Evolutionary conservation across 2,329 filamentous ascomycete species (phyloP).

Genomic region (Emmonsiellopsis sp.): DNA sequence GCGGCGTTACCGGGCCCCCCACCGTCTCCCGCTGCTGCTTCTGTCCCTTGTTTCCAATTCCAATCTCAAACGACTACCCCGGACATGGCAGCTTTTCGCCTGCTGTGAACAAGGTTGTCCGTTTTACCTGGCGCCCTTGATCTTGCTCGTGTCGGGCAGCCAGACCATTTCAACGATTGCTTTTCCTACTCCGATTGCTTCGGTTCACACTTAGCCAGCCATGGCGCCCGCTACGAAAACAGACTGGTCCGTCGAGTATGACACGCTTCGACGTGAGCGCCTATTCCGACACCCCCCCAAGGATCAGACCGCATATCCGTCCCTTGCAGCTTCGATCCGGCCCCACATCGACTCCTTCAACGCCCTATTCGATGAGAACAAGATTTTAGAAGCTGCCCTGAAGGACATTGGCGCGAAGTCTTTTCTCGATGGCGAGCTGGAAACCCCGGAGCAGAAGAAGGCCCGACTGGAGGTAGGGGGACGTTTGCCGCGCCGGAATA

Average conservation of each 20-base stretch:
- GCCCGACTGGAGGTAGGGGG: constrained; percentile 45
- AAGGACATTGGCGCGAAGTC: constrained; percentile 84
- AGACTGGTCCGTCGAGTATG: constrained; percentile 75
- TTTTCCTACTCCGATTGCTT: background rate
- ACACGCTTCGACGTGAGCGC: constrained; percentile 75
- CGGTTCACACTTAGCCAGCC: constrained; percentile 2
- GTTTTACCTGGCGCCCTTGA: background rate
- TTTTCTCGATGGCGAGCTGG: constrained; percentile 68
- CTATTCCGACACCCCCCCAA: constrained; percentile 83
- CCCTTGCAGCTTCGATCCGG: constrained; percentile 73
- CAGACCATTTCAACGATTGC: background rate
- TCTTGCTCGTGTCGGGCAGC: background rate
- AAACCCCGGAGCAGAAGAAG: constrained; percentile 30
- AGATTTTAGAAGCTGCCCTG: constrained; percentile 64
- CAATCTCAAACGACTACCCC: background rate
- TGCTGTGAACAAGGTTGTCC: background rate
- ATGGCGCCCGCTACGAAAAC: constrained; percentile 56
- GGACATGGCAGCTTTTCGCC: background rate
- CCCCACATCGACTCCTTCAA: constrained; percentile 97
- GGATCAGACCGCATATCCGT: constrained; percentile 80
- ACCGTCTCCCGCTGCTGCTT: background rate
- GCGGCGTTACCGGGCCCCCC: too few species aligned
- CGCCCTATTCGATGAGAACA: constrained; percentile 67
- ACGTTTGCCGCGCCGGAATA: constrained; percentile 53
- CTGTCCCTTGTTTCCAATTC: background rate